Evolutionary conservation across 2,329 filamentous ascomycete genomes (phyloP), one percentile per base, ranked within the genome.

Genomic region (Ophiostoma fasciatum): DNA sequence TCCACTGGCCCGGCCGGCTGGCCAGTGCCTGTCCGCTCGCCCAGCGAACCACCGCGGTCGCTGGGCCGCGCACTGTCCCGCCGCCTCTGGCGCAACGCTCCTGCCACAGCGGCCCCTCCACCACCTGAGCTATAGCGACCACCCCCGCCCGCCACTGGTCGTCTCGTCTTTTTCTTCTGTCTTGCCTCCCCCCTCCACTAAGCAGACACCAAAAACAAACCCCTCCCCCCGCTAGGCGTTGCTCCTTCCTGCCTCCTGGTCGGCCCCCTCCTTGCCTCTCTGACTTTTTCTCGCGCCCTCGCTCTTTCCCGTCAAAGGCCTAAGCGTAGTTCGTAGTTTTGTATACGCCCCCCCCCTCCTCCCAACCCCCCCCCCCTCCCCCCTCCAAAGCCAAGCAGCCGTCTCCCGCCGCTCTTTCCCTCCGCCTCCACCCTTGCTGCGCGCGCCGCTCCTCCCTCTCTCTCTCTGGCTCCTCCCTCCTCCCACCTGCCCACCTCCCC

Each of bases 271-370:
- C 38, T 30, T 31, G 22, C 28, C 22, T 28, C 19, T 20, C n/a
- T 37, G 2, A 5, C 43, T 45, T 42, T 42, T 40, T 42, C 21
- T 46, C 47, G 39, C 45, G 48, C 46, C 44, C 46, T 47, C 46
- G 43, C 45, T 49, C 50, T 46, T 50, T 49, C 46, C 48, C 49
- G 48, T 48, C 13, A n/a, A n/a, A n/a, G n/a, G n/a, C n/a, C n/a
- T n/a, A n/a, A n/a, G n/a, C n/a, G n/a, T n/a, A n/a, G n/a, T n/a
- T n/a, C n/a, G n/a, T n/a, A n/a, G n/a, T n/a, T n/a, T n/a, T n/a
- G n/a, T n/a, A n/a, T n/a, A n/a, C n/a, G n/a, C 46, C 49, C 50
- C 47, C 48, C 47, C 47, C 49, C 46, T n/a, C 33, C 23, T 13
- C 6, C 10, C 33, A n/a, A 19, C 18, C 17, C 13, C 33, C 21